A percentile compares a stretch with the other conserved stretches of the same genome.
phyloP scores from a whole-genome alignment of 2,329 filamentous ascomycete genomes.

The Ascochyta pisi region DNA sequence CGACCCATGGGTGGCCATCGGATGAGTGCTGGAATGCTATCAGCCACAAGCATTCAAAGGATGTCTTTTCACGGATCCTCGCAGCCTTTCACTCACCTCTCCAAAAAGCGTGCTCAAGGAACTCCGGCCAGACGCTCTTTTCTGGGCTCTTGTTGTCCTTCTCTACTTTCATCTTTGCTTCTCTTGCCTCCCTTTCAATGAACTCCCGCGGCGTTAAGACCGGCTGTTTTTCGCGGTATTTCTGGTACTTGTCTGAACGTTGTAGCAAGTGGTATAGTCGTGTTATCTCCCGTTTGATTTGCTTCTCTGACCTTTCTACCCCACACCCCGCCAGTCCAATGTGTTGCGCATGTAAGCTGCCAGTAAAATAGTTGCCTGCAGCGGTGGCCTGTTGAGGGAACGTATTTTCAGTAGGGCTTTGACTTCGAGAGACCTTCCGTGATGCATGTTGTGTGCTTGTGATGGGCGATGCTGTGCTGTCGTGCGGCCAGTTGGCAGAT shows the following conservation, averaged over 20 bases:
- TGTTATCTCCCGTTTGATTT: slow-evolving; percentile 38
- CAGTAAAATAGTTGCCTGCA: slow-evolving; percentile 35
- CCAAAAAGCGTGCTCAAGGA: slow-evolving; percentile 57
- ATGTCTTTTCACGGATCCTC: neutral
- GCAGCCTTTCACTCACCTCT: slow-evolving; percentile 45
- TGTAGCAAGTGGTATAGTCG: slow-evolving; percentile 39
- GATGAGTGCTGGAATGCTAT: slow-evolving; percentile 44
- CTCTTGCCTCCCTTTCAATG: slow-evolving; percentile 27
- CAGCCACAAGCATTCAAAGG: slow-evolving; percentile 2
- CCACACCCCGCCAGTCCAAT: slow-evolving; percentile 27
- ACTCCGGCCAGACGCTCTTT: slow-evolving; percentile 54
- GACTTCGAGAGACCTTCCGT: slow-evolving; percentile 42
- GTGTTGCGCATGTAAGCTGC: slow-evolving; percentile 33
- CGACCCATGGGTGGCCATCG: slow-evolving; percentile 66
- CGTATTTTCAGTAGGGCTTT: slow-evolving; percentile 36
- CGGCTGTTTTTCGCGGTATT: slow-evolving; percentile 54
- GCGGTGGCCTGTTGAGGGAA: slow-evolving; percentile 27
- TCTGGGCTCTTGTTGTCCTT: slow-evolving; percentile 38
- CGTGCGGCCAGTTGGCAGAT: slow-evolving; percentile 51
- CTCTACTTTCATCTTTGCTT: slow-evolving; percentile 21
- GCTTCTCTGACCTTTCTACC: slow-evolving; percentile 36
- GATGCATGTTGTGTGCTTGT: slow-evolving; percentile 15
- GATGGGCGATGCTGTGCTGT: slow-evolving; percentile 26
- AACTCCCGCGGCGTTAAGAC: slow-evolving; percentile 26
- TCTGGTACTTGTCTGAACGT: slow-evolving; percentile 52